These are phyloP conservation scores for Capsicum chinense DNA, from an alignment of 257 asterid species.

Conservation along the genomic window DNA sequence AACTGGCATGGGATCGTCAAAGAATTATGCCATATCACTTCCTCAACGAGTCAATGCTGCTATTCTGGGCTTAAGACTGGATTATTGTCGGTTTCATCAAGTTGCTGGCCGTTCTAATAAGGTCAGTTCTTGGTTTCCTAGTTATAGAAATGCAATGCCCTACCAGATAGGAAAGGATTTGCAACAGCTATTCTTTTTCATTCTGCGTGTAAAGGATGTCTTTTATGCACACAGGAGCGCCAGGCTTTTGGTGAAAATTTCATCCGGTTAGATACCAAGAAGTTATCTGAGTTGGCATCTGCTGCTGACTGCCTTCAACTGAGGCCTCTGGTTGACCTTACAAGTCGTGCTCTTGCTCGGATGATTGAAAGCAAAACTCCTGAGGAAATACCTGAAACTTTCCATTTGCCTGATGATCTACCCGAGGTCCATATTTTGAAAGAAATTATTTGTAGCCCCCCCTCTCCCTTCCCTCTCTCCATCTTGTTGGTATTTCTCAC, in stretches of 20 bases:
- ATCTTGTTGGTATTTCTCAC: constrained; percentile 10
- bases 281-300: constrained; percentile 93
- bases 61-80: constrained; percentile 83
- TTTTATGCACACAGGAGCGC: constrained; percentile 65
- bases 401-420: constrained; percentile 95
- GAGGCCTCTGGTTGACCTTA: constrained; percentile 93
- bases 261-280: constrained; percentile 82
- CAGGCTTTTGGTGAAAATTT: constrained; percentile 91
- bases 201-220: constrained; percentile 10
- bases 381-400: constrained; percentile 89
- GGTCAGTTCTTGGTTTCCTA: constrained; percentile 44
- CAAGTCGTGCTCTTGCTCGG: constrained; percentile 95
- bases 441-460: not conserved
- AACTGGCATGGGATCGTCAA: constrained; percentile 84
- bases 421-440: constrained; percentile 68
- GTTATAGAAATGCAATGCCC: not conserved
- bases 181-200: constrained; percentile 19
- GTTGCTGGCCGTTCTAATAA: constrained; percentile 90
- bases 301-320: constrained; percentile 96
- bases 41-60: constrained; percentile 85
- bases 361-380: constrained; percentile 92
- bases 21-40: constrained; percentile 78
- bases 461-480: not conserved
- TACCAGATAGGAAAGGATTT: constrained; percentile 9
- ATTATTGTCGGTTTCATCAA: constrained; percentile 92